These are phyloP conservation scores for Casaregolazyma suthepensis DNA, from an alignment of 1,139 yeast genomes.

Conservation along the genomic window DNA sequence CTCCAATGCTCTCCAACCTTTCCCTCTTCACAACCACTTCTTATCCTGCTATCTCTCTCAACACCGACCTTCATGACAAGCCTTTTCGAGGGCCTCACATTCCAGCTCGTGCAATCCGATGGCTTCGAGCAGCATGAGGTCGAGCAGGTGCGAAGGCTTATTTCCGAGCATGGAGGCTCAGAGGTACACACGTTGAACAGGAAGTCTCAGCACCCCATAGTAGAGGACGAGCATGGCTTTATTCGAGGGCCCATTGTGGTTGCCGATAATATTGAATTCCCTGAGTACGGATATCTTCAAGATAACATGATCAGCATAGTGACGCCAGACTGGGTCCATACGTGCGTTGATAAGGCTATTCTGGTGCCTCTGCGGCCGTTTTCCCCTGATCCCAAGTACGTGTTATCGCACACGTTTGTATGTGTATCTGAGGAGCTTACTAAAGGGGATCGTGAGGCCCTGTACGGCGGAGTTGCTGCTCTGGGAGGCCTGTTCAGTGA, in stretches of 20 bases:
- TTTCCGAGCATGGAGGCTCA: constrained; percentile 11
- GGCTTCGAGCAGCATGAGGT: constrained; percentile 9
- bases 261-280: constrained; percentile 48
- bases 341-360: constrained; percentile 41
- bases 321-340: constrained; percentile 56
- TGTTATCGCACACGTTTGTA: constrained; percentile 56
- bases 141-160: constrained; percentile 9
- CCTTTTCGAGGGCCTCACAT: constrained; percentile 7
- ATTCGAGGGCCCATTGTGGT: constrained; percentile 45
- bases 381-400: constrained; percentile 64
- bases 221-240: constrained; percentile 4
- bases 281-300: constrained; percentile 47
- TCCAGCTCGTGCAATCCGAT: constrained; percentile 8
- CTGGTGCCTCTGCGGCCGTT: constrained; percentile 43
- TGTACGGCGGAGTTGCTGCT: constrained; percentile 60
- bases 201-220: not conserved
- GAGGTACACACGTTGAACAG: not conserved
- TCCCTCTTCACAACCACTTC: not conserved
- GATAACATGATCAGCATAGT: constrained; percentile 64
- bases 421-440: constrained; percentile 53
- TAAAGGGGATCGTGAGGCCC: constrained; percentile 55
- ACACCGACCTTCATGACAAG: not conserved
- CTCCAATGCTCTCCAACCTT: not conserved
- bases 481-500: constrained; percentile 71
- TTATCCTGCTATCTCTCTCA: not conserved